These are phyloP conservation scores for Exserohilum turcica DNA, from an alignment of 2,329 filamentous ascomycete genomes.

Conservation along the genomic window DNA sequence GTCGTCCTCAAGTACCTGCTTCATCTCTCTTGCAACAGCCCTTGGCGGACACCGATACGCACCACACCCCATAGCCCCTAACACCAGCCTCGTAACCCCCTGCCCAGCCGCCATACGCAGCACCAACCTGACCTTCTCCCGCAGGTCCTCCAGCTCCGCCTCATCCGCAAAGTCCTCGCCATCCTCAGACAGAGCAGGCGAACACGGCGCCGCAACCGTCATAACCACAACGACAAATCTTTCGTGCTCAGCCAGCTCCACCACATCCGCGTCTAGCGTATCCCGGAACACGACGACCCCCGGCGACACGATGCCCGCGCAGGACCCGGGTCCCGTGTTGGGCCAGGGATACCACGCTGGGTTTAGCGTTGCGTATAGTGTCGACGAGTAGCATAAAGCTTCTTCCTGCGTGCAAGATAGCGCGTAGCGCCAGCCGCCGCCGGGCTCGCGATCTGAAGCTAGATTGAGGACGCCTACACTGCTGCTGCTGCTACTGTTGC, in stretches of 20 bases:
- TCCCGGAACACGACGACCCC: slow-evolving; percentile 28
- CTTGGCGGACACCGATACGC: slow-evolving; percentile 28
- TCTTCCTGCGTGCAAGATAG: slow-evolving; percentile 30
- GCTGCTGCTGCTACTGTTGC: background rate
- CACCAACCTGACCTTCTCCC: slow-evolving; percentile 26
- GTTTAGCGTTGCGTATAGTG: slow-evolving; percentile 23
- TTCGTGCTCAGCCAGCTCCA: slow-evolving; percentile 15
- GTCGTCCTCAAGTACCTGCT: slow-evolving; percentile 13
- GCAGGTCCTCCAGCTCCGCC: slow-evolving; percentile 14
- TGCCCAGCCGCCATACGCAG: slow-evolving; percentile 24
- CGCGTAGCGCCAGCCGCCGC: slow-evolving; percentile 30
- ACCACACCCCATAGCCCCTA: slow-evolving; percentile 33
- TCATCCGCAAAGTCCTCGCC: slow-evolving; percentile 14
- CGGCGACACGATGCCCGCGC: slow-evolving; percentile 28
- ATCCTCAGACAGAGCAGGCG: slow-evolving; percentile 13
- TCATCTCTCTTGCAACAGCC: slow-evolving; percentile 26
- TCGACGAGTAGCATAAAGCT: slow-evolving; percentile 32
- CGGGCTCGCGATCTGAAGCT: slow-evolving; percentile 26
- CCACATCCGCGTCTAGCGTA: slow-evolving; percentile 22
- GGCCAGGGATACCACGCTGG: slow-evolving; percentile 34
- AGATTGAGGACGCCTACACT: slow-evolving; percentile 29
- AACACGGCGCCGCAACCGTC: slow-evolving; percentile 27
- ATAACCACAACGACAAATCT: slow-evolving; percentile 23
- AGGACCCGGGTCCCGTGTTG: slow-evolving; percentile 24
- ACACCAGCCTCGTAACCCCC: slow-evolving; percentile 23